Percentiles rank a stretch among this genome's conserved stretches.
Conservation (phyloP, 768 basidiomycete genomes). For the Auricularia heimuer region DNA sequence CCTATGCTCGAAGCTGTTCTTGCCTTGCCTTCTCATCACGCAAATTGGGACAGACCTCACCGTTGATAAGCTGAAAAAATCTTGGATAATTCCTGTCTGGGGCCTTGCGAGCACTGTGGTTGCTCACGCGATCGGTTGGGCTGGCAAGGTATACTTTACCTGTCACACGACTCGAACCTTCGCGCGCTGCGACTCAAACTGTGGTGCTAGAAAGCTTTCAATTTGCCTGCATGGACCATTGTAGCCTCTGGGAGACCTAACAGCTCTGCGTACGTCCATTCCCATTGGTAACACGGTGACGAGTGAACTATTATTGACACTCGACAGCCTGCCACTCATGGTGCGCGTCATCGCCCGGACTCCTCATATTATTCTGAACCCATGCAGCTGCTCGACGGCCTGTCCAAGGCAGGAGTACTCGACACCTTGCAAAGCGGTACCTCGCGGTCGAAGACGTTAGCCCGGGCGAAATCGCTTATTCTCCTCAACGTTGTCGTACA, state of each 20-base stretch:
- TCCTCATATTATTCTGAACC: background rate
- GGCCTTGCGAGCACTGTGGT: background rate
- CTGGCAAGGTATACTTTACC: background rate
- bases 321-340: background rate
- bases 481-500: constrained; percentile 1
- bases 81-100: background rate
- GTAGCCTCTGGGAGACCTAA: background rate
- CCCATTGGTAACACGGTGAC: no score
- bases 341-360: background rate
- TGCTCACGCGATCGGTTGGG: background rate
- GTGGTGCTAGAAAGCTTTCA: background rate
- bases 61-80: background rate
- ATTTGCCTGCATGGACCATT: background rate
- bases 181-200: background rate
- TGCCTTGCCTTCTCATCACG: background rate
- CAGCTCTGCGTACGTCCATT: background rate
- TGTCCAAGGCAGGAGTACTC: background rate
- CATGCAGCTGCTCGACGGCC: background rate
- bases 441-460: background rate
- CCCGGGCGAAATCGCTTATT: background rate
- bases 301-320: no score
- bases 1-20: background rate
- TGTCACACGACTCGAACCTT: no score
- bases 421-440: background rate
- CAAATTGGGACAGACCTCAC: background rate